Evolutionary conservation across 2,329 filamentous ascomycete genomes (phyloP), one percentile per base, ranked within the genome.

Genomic region (Coniochaeta prunicola): DNA sequence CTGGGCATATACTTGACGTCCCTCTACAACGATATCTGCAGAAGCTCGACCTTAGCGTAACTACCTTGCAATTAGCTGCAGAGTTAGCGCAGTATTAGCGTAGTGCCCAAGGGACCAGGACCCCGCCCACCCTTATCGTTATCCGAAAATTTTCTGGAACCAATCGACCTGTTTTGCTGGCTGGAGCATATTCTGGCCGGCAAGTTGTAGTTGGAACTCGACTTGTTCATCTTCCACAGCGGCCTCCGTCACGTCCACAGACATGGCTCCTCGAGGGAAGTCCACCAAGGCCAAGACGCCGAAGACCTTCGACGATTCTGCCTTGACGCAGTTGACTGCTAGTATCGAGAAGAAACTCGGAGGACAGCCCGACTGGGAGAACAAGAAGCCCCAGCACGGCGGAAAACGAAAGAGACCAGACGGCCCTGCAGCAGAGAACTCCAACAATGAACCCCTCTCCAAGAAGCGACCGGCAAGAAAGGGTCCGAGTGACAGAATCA

Each of bases 331-430:
- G 60, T 69, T 86, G 65, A 86, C 83, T 5, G 76, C 78, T 34
- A 80, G 78, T 67, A 82, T 87, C 62, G 81, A 85, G 64, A 74
- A 80, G 64, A 77, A 76, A 58, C 74, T 87, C 62, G 68, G 72
- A 12, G 53, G 53, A 38, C 67, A 71, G 53, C 64, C 70, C 48
- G 74, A 74, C 48, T 69, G 63, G 62, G 63, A 55, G 55, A 58
- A 61, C 56, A 57, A 63, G 59, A 57, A 67, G 59, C 40, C 69
- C 62, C 59, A 64, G 62, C 64, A 65, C 65, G 53, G 30, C 17
- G 71, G 76, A 62, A 80, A 81, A 72, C 68, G 74, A 50, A 79
- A 80, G 67, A 69, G 75, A 58, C 59, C 61, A 60, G 68, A 63
- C 57, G 28, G 59, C 64, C 53, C 72, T 68, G 64, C 68, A 15